These are phyloP conservation scores for Fraxinus floribunda DNA, from an alignment of 305 asterid genomes.

Conservation along the genomic window DNA sequence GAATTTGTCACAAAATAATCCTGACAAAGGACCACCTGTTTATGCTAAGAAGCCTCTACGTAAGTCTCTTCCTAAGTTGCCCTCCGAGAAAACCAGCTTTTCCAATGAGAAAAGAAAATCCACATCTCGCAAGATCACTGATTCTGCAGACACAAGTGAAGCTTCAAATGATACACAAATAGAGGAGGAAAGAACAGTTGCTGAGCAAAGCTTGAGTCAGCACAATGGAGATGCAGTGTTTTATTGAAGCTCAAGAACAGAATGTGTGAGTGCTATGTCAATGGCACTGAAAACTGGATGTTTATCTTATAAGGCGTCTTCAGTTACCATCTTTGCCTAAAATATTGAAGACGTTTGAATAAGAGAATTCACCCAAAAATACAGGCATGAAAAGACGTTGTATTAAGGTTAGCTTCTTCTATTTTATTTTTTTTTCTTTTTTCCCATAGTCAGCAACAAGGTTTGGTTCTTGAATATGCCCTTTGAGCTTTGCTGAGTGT, in stretches of 20 bases:
- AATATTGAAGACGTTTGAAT: slow-evolving; percentile 19
- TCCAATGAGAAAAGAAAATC: slow-evolving; percentile 44
- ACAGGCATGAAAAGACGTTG: slow-evolving; percentile 31
- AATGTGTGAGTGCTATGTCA: slow-evolving; percentile 30
- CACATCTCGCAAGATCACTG: slow-evolving; percentile 32
- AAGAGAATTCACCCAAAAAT: slow-evolving; percentile 31
- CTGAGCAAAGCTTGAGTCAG: slow-evolving; percentile 30
- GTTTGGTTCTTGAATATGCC: slow-evolving; percentile 38
- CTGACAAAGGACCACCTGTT: slow-evolving; percentile 37
- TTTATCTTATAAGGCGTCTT: slow-evolving; percentile 26
- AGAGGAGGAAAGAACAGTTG: slow-evolving; percentile 24
- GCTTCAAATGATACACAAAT: slow-evolving; percentile 21
- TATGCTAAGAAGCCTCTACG: slow-evolving; percentile 58
- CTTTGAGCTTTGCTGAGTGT: slow-evolving; percentile 40
- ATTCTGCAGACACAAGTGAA: slow-evolving; percentile 40
- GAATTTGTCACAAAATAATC: slow-evolving; percentile 42
- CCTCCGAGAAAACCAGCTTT: slow-evolving; percentile 56
- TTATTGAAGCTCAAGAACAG: slow-evolving; percentile 37
- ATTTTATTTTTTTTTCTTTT: slow-evolving; percentile 16
- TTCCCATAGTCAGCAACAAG: slow-evolving; percentile 35
- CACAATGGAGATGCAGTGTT: slow-evolving; percentile 15
- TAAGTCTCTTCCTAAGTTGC: slow-evolving; percentile 79
- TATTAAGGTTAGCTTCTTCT: slow-evolving; percentile 34
- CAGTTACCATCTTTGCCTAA: not conserved
- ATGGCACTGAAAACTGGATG: slow-evolving; percentile 1